phyloP scores from a whole-genome alignment of 164 flowering plant species.

The Vitis labrusca region DNA sequence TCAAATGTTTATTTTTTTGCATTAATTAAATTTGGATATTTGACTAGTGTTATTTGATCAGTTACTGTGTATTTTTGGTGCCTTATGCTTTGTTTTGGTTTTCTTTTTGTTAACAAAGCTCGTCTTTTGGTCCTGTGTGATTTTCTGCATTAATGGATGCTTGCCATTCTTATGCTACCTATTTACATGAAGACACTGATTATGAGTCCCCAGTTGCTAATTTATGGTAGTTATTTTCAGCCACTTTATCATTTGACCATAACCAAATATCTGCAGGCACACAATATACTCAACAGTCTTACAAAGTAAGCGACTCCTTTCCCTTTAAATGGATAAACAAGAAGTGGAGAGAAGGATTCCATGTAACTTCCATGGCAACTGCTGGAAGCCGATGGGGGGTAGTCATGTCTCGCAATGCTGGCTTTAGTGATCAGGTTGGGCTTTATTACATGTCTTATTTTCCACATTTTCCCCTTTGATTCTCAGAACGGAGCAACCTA shows the following conservation, averaged over 20 bases:
- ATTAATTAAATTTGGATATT: too few relatives aligned
- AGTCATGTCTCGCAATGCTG: constrained; percentile 93
- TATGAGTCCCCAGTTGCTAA: too few relatives aligned
- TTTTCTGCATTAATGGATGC: too few relatives aligned
- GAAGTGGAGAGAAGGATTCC: constrained; percentile 90
- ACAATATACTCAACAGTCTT: constrained; percentile 82
- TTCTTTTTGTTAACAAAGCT: too few relatives aligned
- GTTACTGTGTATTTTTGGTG: too few relatives aligned
- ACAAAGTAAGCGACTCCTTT: constrained; percentile 88
- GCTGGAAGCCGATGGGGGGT: constrained; percentile 92
- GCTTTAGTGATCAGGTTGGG: constrained; percentile 79
- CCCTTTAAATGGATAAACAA: constrained; percentile 92
- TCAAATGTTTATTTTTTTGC: too few relatives aligned
- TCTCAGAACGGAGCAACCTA: neutral
- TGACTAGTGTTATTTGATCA: too few relatives aligned
- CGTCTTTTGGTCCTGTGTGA: too few relatives aligned
- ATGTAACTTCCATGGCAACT: constrained; percentile 92
- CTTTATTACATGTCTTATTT: constrained; percentile 1
- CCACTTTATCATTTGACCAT: neutral
- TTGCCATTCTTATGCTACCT: too few relatives aligned
- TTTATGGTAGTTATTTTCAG: neutral
- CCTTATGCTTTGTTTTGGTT: too few relatives aligned
- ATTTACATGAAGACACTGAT: too few relatives aligned
- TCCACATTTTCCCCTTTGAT: neutral
- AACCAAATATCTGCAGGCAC: constrained; percentile 48